Evolutionary conservation across 2,329 filamentous ascomycete genomes (phyloP), one percentile per base, ranked within the genome.

Genomic region (Aspergillus cejpii): DNA sequence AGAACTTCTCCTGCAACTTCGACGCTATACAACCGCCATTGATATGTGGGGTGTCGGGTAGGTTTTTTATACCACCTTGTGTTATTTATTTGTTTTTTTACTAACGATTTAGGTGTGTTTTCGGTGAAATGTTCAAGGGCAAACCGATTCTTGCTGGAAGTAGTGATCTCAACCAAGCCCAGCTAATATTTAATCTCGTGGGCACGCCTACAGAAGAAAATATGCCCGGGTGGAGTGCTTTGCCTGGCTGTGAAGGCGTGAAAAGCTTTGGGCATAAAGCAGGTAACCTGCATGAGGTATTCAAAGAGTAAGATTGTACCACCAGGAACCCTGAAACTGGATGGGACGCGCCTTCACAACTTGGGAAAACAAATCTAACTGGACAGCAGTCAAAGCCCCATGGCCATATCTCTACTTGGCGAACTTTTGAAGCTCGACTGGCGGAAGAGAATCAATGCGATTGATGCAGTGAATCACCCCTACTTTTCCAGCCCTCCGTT

Each of bases 11-110:
- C 76, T 98, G 39, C 85, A 91, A 52, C 75, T 98, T 24, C 83
- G 89, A 57, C 81, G 81, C 54, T 98, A 98, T 68, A 98, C 92
- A n/a, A 88, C 90, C 11, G 90, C 92, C 7, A 96, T 98, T 59
- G 92, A 98, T 67, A 81, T 98, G 70, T 98, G 92, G 92, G 92
- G 92, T 57, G 91, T 96, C 55, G 92, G 91, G 85, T 90, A 74
- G 72, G 81, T 64, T 41, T 41, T 15, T 41, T 12, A 7, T 5
- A 14, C 11, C 44, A 7, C 39, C 11, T 7, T n/a, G 5, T 36
- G 38, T 5, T 6, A 50, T n/a, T 27, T 41, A 31, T 29, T 12
- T 10, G 20, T 41, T 33, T 29, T 12, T 10, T 21, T 37, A 44
- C 51, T 63, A 41, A 57, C 56, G 59, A 46, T 66, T 45, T 26